Evolutionary conservation across 208 protist species (phyloP), one percentile per base, ranked within the genome.

Genomic region (Trypanosoma congolense): DNA sequence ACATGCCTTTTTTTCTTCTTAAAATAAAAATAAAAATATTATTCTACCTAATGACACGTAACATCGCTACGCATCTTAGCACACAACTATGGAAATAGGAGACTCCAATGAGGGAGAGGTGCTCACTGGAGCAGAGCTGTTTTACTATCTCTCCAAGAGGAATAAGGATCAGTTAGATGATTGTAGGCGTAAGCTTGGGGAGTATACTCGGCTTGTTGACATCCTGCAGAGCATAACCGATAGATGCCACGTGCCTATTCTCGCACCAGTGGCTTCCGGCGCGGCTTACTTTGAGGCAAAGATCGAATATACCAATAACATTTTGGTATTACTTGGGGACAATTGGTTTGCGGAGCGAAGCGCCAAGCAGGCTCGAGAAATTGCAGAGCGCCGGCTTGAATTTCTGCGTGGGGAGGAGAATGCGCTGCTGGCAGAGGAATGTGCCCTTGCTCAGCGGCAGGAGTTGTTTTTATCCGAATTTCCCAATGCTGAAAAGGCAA

Each of bases 281-380:
- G 65, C 92, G 16, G 86, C 74, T 5, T 92, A 93, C 68, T 91
- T 91, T 64, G 65, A 85, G 25, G 77, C 77, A 3, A 80, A 76
- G 36, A 74, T 96, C 14, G 71, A 74, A 21, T 53, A 73, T 35
- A 93, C 90, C 12, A 96, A 93, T 62, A 86, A 76, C 29, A 73
- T 96, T 53, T 30, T 87, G 6, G 90, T 90, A 30, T 63, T 96
- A n/a, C 76, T 96, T 21, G 90, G 90, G 5, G 90, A 93, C 47
- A 60, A 70, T 49, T 93, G 83, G 83, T 96, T 96, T 51, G 84
- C 75, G 0, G 82, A 93, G 77, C 81, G 90, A 49, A 93, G 85
- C 45, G 84, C 77, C 5, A 57, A 65, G 25, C 90, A 96, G 61
- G 83, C 84, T 42, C 49, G 42, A 12, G 81, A 74, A 24, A 91